Evolutionary conservation across 2,329 filamentous ascomycete genomes (phyloP).

Genomic region (Penicillium sp.): DNA sequence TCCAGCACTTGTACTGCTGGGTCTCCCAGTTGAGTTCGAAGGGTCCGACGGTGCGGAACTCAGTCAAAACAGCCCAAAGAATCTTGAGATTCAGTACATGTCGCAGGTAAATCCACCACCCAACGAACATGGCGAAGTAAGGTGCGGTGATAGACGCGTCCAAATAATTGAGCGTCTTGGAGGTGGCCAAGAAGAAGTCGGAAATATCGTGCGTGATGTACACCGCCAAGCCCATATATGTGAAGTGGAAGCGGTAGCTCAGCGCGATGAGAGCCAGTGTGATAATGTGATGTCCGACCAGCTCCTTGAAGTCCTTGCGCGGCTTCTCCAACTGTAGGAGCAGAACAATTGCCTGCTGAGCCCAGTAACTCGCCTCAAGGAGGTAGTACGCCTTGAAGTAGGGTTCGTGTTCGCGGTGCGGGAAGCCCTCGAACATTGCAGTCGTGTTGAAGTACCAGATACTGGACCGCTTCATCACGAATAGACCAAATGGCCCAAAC

Average conservation of each 20-base stretch:
- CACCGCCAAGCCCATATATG: conserved; percentile 87
- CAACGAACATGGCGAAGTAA: conserved; percentile 81
- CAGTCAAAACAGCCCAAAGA: conserved; percentile 47
- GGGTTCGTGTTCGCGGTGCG: conserved; percentile 76
- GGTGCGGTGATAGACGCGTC: conserved; percentile 74
- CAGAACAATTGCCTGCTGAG: conserved; percentile 87
- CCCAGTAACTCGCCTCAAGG: conserved; percentile 92
- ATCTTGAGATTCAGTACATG: conserved; percentile 62
- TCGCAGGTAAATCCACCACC: conserved; percentile 83
- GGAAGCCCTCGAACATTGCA: conserved; percentile 87
- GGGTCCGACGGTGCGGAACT: conserved; percentile 49
- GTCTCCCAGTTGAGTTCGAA: conserved; percentile 51
- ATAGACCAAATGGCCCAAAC: conserved; percentile 79
- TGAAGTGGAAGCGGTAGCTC: conserved; percentile 95
- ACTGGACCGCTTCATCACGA: conserved; percentile 85
- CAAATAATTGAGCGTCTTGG: conserved; percentile 88
- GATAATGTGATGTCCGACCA: conserved; percentile 88
- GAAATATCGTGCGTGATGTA: conserved; percentile 94
- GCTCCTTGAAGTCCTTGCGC: conserved; percentile 90
- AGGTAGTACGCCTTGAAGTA: conserved; percentile 94
- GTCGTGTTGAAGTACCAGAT: conserved; percentile 94
- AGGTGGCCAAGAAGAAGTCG: conserved; percentile 93
- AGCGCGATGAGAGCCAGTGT: conserved; percentile 78
- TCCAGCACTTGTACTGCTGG: conserved; percentile 51
- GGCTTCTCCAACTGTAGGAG: conserved; percentile 87